Base-by-base conservation (phyloP, 2,329 filamentous ascomycete species). In the Macrophomina phaseolina region DNA sequence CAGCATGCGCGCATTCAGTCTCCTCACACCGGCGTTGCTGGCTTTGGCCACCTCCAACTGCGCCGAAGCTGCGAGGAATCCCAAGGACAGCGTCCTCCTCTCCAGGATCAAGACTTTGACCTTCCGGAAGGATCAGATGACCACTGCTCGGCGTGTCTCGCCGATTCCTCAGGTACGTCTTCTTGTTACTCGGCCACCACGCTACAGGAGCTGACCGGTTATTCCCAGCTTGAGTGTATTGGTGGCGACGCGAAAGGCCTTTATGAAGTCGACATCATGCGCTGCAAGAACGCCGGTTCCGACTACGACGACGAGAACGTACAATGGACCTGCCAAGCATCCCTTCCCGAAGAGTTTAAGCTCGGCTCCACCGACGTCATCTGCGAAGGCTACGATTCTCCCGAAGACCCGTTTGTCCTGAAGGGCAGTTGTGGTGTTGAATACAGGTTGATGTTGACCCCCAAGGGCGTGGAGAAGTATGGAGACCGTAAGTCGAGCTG, bases 381-480 rank as follows among this genome's bases (percentile, higher is more conserved):
- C 11, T 99, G 95, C 78, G 94, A 99, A 76, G 94, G 95, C 11
- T 98, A 97, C 80, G 82, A 86, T 67, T 84, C 82, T 14, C 80
- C 90, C 0, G 87, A 94, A 55, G 95, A 98, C 77, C 88, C 88
- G 0, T 96, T 93, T 77, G 86, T 98, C n/a, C 81, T 98, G 64
- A 93, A 91, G 74, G 95, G 95, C 28, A 95, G 91, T 77, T 98
- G 94, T 79, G 95, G 91, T 14, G 94, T 97, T 30, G 92, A 97
- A 80, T 98, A 98, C 79, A 85, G 90, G 14, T 80, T 98, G 6
- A 78, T 91, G 0, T 82, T 98, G 63, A 98, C 94, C 0, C 88
- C 90, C 11, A 83, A 85, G 68, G 95, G 95, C 3, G 89, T 94
- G 79, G 79, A 85, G 71, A 87, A 84, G 71, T 94, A 90, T 76